Conservation (phyloP, 129 eudicot species). For the Flaveria trinervia region DNA sequence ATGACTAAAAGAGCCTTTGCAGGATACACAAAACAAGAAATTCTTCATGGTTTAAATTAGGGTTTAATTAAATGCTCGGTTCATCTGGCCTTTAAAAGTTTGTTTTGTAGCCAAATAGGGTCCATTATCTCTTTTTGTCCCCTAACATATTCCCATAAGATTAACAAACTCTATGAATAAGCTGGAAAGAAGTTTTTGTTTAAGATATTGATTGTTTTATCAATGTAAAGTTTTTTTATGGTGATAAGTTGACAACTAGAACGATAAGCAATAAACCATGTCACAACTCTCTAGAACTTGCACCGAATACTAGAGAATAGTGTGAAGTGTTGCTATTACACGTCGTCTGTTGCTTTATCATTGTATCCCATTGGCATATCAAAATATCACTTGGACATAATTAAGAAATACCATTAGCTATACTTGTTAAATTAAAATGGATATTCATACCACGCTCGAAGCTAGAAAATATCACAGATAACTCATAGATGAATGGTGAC, state of each 20-base stretch:
- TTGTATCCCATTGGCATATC: constrained; percentile 18
- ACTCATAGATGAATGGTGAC: constrained; percentile 17
- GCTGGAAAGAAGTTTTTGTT: constrained; percentile 1
- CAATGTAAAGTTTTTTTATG: neutral
- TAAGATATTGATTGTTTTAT: neutral
- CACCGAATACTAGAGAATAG: constrained; percentile 2
- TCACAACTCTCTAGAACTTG: constrained; percentile 8
- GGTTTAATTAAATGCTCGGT: constrained; percentile 4
- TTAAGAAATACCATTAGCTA: constrained; percentile 3
- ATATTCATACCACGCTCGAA: neutral
- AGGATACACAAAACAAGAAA: constrained; percentile 8
- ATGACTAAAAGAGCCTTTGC: constrained; percentile 3
- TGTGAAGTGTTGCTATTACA: constrained; percentile 2
- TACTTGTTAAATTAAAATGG: constrained; percentile 7
- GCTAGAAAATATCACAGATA: neutral
- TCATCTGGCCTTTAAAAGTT: constrained; percentile 16
- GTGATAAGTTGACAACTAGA: constrained; percentile 17
- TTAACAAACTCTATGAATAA: neutral
- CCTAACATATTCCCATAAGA: neutral
- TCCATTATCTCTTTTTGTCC: neutral
- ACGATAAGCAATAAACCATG: constrained; percentile 14
- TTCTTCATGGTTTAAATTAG: constrained; percentile 16
- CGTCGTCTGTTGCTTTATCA: constrained; percentile 14
- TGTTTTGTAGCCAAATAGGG: constrained; percentile 15
- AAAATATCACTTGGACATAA: constrained; percentile 9